These are phyloP conservation scores for Fusarium sp. DNA, from an alignment of 2,329 filamentous ascomycete species.

Conservation along the genomic window DNA sequence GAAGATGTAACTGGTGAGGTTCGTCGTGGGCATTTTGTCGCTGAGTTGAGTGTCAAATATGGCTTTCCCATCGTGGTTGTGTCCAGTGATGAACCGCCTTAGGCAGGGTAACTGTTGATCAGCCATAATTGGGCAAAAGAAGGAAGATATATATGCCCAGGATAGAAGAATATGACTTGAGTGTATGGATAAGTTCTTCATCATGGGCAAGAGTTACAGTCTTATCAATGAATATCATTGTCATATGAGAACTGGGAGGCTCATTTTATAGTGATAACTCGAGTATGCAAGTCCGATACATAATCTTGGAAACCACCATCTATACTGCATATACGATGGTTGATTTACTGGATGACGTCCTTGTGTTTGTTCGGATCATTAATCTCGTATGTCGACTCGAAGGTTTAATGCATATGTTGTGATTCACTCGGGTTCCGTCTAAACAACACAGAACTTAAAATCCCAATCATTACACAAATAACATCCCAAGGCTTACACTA, in stretches of 20 bases:
- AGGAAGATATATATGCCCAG: background rate
- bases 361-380: background rate
- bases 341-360: background rate
- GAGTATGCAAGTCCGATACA: background rate
- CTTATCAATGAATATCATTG: background rate
- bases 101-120: slow-evolving; percentile 26
- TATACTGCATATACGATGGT: background rate
- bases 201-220: background rate
- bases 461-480: background rate
- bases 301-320: background rate
- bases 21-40: slow-evolving; percentile 19
- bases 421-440: background rate
- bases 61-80: slow-evolving; percentile 34
- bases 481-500: too few relatives aligned
- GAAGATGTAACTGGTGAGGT: slow-evolving; percentile 31
- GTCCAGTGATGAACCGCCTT: slow-evolving; percentile 39
- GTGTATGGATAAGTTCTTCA: background rate
- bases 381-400: background rate
- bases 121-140: slow-evolving; percentile 1
- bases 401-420: background rate
- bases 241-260: background rate
- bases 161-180: background rate
- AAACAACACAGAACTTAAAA: background rate
- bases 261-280: background rate
- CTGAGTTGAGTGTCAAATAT: slow-evolving; percentile 33